Base-by-base conservation (phyloP, 1,284 basidiomycete genomes). In the Cryptococcus jaspeensis region DNA sequence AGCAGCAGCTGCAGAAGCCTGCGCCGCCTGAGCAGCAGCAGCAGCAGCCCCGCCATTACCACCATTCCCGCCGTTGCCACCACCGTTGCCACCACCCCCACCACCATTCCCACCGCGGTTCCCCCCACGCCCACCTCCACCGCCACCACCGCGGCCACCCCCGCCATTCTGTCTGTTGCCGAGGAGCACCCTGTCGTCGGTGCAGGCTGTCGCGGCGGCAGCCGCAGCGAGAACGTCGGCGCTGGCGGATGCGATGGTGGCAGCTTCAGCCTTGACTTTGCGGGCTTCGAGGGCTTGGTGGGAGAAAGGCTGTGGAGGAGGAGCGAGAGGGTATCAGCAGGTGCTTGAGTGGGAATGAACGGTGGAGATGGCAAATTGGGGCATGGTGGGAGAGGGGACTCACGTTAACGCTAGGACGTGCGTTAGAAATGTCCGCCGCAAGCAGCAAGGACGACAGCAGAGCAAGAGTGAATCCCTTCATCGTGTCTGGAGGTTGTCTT, bases 41-140 rank as follows among this genome's bases (percentile, higher is more conserved):
- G 43, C 53, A 38, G 49, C 49, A 22, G 20, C 52, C 38, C 25
- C 52, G 22, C 36, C 42, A 13, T 16, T 28, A 20, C 46, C 41
- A 44, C 35, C 22, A 38, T 39, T 46, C 25, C 25, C 48, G 15
- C 48, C 46, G 16, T 39, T 48, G 23, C 22, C 38, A 18, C 28
- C 48, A 28, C 35, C 22, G 13, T 37, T 32, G 13, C 35, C 40
- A 40, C 23, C 37, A 16, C 20, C 32, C 15, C 36, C 35, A 28
- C 41, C 52, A 3, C 20, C 28, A 36, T 20, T 32, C 12, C 50
- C 44, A 12, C 46, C 50, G 22, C 32, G 25, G 25, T 38, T 53
- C 37, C 48, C 22, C n/a, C 18, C 41, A 23, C 20, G 20, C 5
- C 32, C 45, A 9, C 11, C 22, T n/a, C n/a, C n/a, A n/a, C n/a